Conservation (phyloP, 805 yeast genomes). For the Ogataea polymorpha region DNA sequence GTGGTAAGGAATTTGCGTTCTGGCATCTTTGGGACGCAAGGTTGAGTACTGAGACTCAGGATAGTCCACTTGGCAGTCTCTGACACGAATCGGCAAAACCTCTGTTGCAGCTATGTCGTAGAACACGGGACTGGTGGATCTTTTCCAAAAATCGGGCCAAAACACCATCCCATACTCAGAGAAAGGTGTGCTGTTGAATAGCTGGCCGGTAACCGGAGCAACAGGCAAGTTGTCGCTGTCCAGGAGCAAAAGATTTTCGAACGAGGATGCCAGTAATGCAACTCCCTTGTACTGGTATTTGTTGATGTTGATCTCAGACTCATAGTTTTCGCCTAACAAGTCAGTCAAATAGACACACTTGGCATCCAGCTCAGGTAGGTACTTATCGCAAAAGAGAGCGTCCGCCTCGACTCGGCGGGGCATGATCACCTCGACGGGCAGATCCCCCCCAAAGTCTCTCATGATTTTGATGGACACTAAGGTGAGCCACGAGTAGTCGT, state of each 20-base stretch:
- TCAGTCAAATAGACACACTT: slow-evolving; percentile 40
- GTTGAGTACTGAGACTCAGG: slow-evolving; percentile 20
- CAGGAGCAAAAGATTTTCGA: slow-evolving; percentile 43
- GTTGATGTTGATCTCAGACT: slow-evolving; percentile 23
- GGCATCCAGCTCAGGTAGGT: slow-evolving; percentile 39
- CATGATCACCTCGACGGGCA: slow-evolving; percentile 43
- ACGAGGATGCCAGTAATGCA: slow-evolving; percentile 43
- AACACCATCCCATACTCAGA: slow-evolving; percentile 44
- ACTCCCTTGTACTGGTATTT: slow-evolving; percentile 37
- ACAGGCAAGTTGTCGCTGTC: slow-evolving; percentile 47
- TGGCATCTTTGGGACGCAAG: slow-evolving; percentile 17
- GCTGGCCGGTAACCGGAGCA: slow-evolving; percentile 49
- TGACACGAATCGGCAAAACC: slow-evolving; percentile 35
- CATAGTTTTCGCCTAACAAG: slow-evolving; percentile 32
- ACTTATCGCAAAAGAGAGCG: slow-evolving; percentile 36
- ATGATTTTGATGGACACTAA: slow-evolving; percentile 44
- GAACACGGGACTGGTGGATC: slow-evolving; percentile 58
- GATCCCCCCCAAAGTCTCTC: slow-evolving; percentile 46
- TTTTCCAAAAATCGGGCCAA: slow-evolving; percentile 71
- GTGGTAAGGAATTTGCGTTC: slow-evolving; percentile 44
- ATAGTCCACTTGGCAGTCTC: slow-evolving; percentile 31
- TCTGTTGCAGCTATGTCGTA: slow-evolving; percentile 50
- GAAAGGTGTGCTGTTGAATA: slow-evolving; percentile 46
- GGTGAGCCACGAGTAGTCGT: slow-evolving; percentile 49
- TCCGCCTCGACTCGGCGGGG: slow-evolving; percentile 38